phyloP scores from a whole-genome alignment of 164 flowering plant species.

The Magnolia officinalis region DNA sequence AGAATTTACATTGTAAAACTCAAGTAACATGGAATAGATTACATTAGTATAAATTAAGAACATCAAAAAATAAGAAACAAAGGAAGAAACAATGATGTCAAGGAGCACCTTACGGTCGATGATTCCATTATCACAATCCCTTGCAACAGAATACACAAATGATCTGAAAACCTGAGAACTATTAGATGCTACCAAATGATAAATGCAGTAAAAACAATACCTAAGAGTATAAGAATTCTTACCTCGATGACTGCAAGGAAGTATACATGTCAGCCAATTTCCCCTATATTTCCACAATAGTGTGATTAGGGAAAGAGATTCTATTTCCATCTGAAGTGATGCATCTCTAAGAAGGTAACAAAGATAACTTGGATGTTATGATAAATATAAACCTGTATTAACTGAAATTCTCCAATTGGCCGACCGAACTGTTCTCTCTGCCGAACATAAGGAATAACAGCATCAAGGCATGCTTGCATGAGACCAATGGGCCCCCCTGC shows the following conservation, averaged over 20 bases:
- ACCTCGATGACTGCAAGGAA: constrained; percentile 94
- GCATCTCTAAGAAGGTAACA: neutral
- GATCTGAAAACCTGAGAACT: constrained; percentile 49
- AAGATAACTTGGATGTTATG: constrained; percentile 5
- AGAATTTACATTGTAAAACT: neutral
- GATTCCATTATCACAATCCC: constrained; percentile 86
- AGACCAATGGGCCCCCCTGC: constrained; percentile 94
- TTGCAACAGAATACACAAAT: constrained; percentile 91
- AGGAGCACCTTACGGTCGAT: constrained; percentile 64
- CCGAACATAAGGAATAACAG: constrained; percentile 80
- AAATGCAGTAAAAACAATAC: neutral
- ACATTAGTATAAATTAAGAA: neutral
- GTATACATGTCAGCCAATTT: constrained; percentile 98
- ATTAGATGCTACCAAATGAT: neutral
- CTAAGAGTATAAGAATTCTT: neutral
- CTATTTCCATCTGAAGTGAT: constrained; percentile 1
- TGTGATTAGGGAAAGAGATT: constrained; percentile 4
- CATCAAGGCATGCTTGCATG: constrained; percentile 97
- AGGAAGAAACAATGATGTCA: neutral
- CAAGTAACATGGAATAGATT: too few relatives aligned
- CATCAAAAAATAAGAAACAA: neutral
- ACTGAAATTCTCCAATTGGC: constrained; percentile 92
- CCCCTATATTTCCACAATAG: constrained; percentile 50
- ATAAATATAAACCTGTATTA: constrained; percentile 76
- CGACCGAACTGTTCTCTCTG: constrained; percentile 93